These are phyloP conservation scores for Elasticomyces elasticus DNA, from an alignment of 495 filamentous ascomycete genomes.

Conservation along the genomic window DNA sequence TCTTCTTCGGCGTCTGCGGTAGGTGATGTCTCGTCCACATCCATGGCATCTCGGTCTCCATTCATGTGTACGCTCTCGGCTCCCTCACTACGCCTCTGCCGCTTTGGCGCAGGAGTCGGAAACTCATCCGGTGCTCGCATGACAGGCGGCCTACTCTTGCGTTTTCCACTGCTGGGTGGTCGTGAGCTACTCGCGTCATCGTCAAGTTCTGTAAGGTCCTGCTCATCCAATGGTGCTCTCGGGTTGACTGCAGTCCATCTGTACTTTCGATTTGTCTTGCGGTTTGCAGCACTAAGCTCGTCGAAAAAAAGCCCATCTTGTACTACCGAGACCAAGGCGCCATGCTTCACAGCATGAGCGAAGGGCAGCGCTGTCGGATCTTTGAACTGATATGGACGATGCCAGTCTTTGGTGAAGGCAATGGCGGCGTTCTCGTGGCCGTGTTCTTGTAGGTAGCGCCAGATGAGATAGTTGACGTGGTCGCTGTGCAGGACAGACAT, in stretches of 20 bases:
- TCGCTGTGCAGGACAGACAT: conserved; percentile 56
- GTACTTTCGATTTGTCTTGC: conserved; percentile 11
- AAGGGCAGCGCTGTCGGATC: conserved; percentile 33
- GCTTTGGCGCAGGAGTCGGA: conserved; percentile 18
- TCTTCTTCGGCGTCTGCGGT: conserved; percentile 21
- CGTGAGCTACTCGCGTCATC: conserved; percentile 5
- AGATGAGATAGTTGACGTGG: conserved; percentile 96
- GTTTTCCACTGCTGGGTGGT: conserved; percentile 12
- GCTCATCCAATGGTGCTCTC: not conserved
- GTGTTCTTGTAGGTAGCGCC: conserved; percentile 60
- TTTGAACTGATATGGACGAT: conserved; percentile 15
- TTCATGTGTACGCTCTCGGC: conserved; percentile 20
- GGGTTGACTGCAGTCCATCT: conserved; percentile 4
- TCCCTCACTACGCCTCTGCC: conserved; percentile 23
- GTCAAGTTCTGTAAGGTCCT: conserved; percentile 1
- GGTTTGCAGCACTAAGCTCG: conserved; percentile 21
- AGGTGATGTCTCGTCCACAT: conserved; percentile 26
- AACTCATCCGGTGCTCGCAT: conserved; percentile 20
- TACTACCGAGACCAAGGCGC: conserved; percentile 27
- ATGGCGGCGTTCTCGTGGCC: conserved; percentile 36
- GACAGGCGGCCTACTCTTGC: conserved; percentile 2
- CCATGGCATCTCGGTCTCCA: conserved; percentile 29
- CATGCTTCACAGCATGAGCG: conserved; percentile 25
- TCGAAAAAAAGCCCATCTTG: conserved; percentile 34
- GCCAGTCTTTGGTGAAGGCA: conserved; percentile 29